Evolutionary conservation across 1,284 basidiomycete genomes (phyloP), one percentile per base, ranked within the genome.

Genomic region (Chalciporus sp.): DNA sequence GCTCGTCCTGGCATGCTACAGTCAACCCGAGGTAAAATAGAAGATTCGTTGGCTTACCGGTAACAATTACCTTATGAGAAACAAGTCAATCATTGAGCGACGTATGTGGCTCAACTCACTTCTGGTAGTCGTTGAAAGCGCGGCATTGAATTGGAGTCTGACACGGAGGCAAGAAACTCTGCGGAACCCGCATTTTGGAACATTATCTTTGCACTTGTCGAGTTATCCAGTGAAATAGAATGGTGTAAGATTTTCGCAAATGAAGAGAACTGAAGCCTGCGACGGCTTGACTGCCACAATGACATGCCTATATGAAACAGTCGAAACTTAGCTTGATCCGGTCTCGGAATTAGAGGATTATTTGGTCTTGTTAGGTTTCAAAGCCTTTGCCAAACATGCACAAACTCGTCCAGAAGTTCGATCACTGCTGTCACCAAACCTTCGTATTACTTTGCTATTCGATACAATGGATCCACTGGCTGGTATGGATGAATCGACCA

Each of bases 401-500:
- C 50, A 68, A 56, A 68, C 64, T 58, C 64, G 47, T 68, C 57
- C 47, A 7, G 27, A 7, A 23, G 23, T 23, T 10, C n/a, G 12
- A 12, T 33, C 11, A 5, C 12, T 2, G 7, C 27, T 9, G 26
- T 28, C 17, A 52, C 46, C 44, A 20, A 23, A 16, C 12, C 12
- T 20, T 44, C 5, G 10, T 27, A n/a, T 51, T 47, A 27, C 29
- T n/a, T 51, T 47, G 27, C 29, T n/a, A 27, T 26, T 37, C 31
- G 42, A 44, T 12, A 43, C 20, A 19, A 71, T 69, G 63, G 66
- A 73, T 39, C 62, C 71, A 14, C 58, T 55, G 31, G 73, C 74
- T 59, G 77, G 71, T 50, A 72, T 79, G 69, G 86, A 88, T 56
- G 85, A 86, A 56, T 88, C 87, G 6, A 85, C 88, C 0, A 86